A percentile compares a stretch with the other conserved stretches of the same genome.
Conservation (phyloP, 2,329 filamentous ascomycete species). For the Fusarium mangiferae region DNA sequence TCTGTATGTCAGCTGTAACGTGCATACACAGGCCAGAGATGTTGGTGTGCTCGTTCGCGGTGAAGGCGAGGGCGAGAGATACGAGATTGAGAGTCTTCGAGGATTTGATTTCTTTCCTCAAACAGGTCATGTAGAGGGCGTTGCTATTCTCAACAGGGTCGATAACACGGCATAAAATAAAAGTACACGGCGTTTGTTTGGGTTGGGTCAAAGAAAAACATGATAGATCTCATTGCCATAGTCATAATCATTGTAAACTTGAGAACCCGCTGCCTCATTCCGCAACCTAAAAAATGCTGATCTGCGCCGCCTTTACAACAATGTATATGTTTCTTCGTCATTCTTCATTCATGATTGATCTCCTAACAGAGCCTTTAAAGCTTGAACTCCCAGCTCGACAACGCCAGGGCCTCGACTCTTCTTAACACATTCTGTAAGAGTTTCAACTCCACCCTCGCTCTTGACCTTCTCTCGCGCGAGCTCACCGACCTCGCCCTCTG, state of each 20-base stretch:
- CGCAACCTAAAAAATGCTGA: neutral
- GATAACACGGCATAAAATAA: slow-evolving; percentile 43
- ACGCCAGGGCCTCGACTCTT: slow-evolving; percentile 76
- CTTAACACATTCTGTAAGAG: slow-evolving; percentile 76
- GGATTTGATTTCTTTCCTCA: slow-evolving; percentile 99
- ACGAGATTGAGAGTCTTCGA: slow-evolving; percentile 88
- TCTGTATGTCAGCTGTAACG: slow-evolving; percentile 96
- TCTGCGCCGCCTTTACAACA: slow-evolving; percentile 4
- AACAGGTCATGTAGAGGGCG: slow-evolving; percentile 75
- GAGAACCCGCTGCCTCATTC: slow-evolving; percentile 24
- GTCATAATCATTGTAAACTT: slow-evolving; percentile 29
- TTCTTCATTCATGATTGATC: slow-evolving; percentile 39
- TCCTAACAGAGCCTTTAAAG: slow-evolving; percentile 74
- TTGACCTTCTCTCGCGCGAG: slow-evolving; percentile 69
- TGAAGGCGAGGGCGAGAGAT: slow-evolving; percentile 61
- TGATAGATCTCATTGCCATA: slow-evolving; percentile 30
- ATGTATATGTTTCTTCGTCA: slow-evolving; percentile 5
- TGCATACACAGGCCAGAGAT: slow-evolving; percentile 96
- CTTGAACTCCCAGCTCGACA: slow-evolving; percentile 75
- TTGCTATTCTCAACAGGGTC: slow-evolving; percentile 70
- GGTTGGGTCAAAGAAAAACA: slow-evolving; percentile 4
- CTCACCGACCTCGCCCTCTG: slow-evolving; percentile 72
- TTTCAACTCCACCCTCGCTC: slow-evolving; percentile 71
- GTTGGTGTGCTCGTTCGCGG: slow-evolving; percentile 88
- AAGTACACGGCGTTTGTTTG: slow-evolving; percentile 19